Conservation (phyloP, 2,329 filamentous ascomycete genomes). For the Rutstroemia sp. region DNA sequence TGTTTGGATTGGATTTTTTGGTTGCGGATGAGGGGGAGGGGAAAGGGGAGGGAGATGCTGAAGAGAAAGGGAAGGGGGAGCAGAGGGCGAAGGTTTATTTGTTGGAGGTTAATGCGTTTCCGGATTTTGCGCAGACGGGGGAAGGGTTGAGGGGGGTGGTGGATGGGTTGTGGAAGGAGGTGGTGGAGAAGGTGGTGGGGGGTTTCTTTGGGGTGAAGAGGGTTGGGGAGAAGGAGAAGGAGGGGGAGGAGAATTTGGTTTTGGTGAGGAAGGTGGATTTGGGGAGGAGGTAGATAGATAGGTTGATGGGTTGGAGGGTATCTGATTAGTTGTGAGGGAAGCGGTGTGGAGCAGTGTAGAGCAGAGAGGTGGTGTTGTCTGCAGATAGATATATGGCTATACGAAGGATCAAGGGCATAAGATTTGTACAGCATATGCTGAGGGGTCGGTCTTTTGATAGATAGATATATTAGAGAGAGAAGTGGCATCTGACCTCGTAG, state of each 20-base stretch:
- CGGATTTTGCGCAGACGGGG: conserved; percentile 91
- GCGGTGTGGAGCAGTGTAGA: background rate
- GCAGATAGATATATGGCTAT: no score
- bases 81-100: conserved; percentile 60
- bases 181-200: conserved; percentile 59
- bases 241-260: no score
- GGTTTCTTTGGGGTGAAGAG: conserved; percentile 50
- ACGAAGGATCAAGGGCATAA: no score
- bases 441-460: no score
- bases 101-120: conserved; percentile 91
- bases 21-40: conserved; percentile 47
- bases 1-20: conserved; percentile 87
- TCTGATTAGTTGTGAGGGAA: background rate
- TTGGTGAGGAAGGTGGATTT: no score
- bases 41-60: no score
- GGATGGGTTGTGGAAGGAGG: conserved; percentile 66
- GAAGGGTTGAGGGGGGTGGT: conserved; percentile 65
- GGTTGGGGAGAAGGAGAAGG: no score
- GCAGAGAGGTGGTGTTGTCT: background rate
- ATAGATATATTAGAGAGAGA: no score
- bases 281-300: conserved; percentile 13
- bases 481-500: no score
- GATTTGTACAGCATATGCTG: no score
- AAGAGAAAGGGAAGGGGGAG: background rate
- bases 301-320: background rate